Conservation (phyloP, 2,329 filamentous ascomycete species). For the Diaporthe vaccinii region DNA sequence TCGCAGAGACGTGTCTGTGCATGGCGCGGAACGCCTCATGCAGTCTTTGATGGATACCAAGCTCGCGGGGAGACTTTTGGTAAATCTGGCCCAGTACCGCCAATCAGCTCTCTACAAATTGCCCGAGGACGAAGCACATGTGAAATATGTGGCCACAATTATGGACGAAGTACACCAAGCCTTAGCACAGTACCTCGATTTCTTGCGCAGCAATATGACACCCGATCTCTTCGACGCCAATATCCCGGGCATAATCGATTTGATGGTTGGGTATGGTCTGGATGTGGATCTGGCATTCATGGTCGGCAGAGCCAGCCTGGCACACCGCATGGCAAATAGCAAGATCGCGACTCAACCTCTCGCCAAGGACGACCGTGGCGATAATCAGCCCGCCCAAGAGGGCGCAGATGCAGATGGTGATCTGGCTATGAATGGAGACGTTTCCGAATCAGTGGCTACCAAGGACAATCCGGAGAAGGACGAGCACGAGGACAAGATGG, state of each 20-base stretch:
- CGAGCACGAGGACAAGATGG: constrained; percentile 49
- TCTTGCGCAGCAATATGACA: constrained; percentile 84
- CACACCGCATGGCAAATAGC: constrained; percentile 66
- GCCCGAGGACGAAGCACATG: constrained; percentile 79
- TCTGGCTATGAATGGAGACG: constrained; percentile 54
- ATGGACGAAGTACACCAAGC: constrained; percentile 92
- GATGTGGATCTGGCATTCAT: constrained; percentile 87
- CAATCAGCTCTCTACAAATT: constrained; percentile 86
- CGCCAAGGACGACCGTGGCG: constrained; percentile 50
- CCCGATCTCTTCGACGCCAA: constrained; percentile 82
- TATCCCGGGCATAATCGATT: constrained; percentile 79
- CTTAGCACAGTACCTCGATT: constrained; percentile 88
- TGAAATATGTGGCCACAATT: constrained; percentile 90
- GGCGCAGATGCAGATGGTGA: constrained; percentile 69
- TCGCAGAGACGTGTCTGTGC: constrained; percentile 80
- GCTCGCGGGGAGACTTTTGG: constrained; percentile 85
- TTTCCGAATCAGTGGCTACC: constrained; percentile 33
- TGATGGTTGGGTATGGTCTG: constrained; percentile 85
- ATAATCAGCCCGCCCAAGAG: constrained; percentile 45
- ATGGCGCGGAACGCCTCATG: constrained; percentile 84
- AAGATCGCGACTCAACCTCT: constrained; percentile 31
- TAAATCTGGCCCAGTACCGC: constrained; percentile 91
- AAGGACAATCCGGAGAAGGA: constrained; percentile 37
- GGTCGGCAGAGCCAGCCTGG: constrained; percentile 81
- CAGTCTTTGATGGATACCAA: constrained; percentile 82